These are phyloP conservation scores for Beauveria pseudobassiana DNA, from an alignment of 2,329 filamentous ascomycete genomes.

Conservation along the genomic window DNA sequence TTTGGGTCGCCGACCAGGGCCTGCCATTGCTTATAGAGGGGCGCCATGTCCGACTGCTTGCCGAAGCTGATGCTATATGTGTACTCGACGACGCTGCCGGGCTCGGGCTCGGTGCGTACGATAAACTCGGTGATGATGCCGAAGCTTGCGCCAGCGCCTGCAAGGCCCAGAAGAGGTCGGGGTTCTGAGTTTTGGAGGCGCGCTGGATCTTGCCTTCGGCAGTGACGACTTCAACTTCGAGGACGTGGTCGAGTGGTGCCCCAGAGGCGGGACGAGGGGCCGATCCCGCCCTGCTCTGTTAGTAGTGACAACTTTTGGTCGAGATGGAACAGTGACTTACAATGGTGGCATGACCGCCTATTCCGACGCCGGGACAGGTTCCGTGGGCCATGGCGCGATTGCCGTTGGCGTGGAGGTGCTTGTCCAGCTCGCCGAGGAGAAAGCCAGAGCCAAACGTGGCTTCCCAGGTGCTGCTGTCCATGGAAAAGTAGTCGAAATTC, in stretches of 20 bases:
- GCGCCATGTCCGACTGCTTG: conserved; percentile 38
- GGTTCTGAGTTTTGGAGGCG: conserved; percentile 39
- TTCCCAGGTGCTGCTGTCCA: conserved; percentile 44
- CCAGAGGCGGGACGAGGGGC: conserved; percentile 53
- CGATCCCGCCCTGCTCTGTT: conserved; percentile 39
- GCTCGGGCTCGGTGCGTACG: conserved; percentile 47
- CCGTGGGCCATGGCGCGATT: conserved; percentile 53
- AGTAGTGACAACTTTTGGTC: background rate
- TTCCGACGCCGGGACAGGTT: conserved; percentile 50
- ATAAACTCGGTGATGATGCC: conserved; percentile 52
- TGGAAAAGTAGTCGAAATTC: conserved; percentile 44
- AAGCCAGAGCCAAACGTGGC: conserved; percentile 49
- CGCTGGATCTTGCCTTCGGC: conserved; percentile 44
- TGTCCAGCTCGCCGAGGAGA: conserved; percentile 43
- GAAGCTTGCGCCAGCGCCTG: conserved; percentile 48
- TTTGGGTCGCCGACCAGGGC: conserved; percentile 43
- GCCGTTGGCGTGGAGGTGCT: conserved; percentile 41
- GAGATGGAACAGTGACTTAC: conserved; percentile 25
- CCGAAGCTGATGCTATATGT: conserved; percentile 46
- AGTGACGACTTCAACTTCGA: conserved; percentile 49
- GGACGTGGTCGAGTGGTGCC: conserved; percentile 46
- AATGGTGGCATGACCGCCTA: conserved; percentile 52
- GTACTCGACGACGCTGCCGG: conserved; percentile 50
- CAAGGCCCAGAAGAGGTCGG: conserved; percentile 49
- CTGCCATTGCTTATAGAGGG: conserved; percentile 51